Evolutionary conservation across 1,139 yeast species (phyloP), one percentile per base, ranked within the genome.

Genomic region (Kurtzmaniella quercitrusa): DNA sequence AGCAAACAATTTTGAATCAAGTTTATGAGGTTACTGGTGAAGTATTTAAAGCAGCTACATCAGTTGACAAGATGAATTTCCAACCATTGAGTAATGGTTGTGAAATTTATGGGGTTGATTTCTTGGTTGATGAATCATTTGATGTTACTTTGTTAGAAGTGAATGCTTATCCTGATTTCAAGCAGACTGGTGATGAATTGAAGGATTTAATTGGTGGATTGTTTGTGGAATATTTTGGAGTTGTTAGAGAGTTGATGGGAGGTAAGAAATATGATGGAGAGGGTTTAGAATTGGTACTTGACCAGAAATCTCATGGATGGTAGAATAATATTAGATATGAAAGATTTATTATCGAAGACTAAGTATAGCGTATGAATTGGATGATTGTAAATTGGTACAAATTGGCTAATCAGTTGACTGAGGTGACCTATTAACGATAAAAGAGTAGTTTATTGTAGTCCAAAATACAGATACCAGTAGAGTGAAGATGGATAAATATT

Each of bases 91-190:
- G 68, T 0, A 88, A 88, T 62, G 94, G 95, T 0, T 77, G 88
- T 58, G 98, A 93, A 60, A 73, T 89, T 10, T 93, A 77, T 59
- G 98, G 98, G 0, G 69, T 93, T 12, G 98, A 93, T 61, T 90
- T 88, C 62, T 63, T 93, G 48, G 86, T 93, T 8, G 82, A 81
- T 51, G 69, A 66, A 1, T 69, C 80, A 37, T 60, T 63, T 25
- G 58, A 69, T 9, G 93, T 86, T 3, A 71, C 71, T 40, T 62
- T 93, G 37, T 66, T 93, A 34, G 98, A 93, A 61, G 88, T 90
- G 40, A 93, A 93, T 58, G 85, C 98, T 9, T 93, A 85, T 59
- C 98, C 98, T 1, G 98, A 93, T 59, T 93, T 93, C 65, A 90
- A 90, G 58, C 98, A 93, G 63, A 93, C 98, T 0, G 98, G 98